Evolutionary conservation across 139 green algal species (phyloP).

Genomic region (Tetradesmus lagerheimii): DNA sequence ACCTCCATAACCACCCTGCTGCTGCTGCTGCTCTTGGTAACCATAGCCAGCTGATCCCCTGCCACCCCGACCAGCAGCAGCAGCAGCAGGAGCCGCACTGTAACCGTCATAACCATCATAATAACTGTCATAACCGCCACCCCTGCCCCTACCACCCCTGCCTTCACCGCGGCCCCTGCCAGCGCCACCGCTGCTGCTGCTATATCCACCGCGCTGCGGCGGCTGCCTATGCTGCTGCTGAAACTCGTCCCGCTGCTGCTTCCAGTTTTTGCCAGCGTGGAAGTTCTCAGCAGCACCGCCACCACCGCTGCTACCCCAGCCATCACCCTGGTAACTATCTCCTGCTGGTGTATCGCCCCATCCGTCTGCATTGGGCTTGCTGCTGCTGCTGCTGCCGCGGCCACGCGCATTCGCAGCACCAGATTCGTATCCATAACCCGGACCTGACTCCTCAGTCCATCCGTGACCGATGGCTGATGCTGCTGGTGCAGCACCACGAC

Average conservation of each 20-base stretch:
- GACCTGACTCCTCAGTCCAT: not conserved
- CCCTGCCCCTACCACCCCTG: not conserved
- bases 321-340: not conserved
- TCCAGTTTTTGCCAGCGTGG: not conserved
- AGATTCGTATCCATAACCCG: not conserved
- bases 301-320: not conserved
- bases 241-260: constrained; percentile 18
- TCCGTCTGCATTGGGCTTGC: not conserved
- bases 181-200: not conserved
- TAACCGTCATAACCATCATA: not conserved
- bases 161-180: not conserved
- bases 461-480: not conserved
- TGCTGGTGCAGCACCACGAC: not conserved
- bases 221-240: constrained; percentile 20
- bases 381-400: not conserved
- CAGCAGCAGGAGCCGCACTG: not conserved
- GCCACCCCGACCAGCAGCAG: not conserved
- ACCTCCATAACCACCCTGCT: not conserved
- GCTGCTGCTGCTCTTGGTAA: not conserved
- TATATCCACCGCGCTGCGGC: no score
- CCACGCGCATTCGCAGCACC: not conserved
- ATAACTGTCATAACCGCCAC: constrained; percentile 19
- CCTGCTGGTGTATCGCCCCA: not conserved
- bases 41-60: not conserved
- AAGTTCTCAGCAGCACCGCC: not conserved